A percentile compares a stretch with the other conserved stretches of the same genome.
phyloP scores from a whole-genome alignment of 768 basidiomycete genomes.

The Amanita jacksonii region DNA sequence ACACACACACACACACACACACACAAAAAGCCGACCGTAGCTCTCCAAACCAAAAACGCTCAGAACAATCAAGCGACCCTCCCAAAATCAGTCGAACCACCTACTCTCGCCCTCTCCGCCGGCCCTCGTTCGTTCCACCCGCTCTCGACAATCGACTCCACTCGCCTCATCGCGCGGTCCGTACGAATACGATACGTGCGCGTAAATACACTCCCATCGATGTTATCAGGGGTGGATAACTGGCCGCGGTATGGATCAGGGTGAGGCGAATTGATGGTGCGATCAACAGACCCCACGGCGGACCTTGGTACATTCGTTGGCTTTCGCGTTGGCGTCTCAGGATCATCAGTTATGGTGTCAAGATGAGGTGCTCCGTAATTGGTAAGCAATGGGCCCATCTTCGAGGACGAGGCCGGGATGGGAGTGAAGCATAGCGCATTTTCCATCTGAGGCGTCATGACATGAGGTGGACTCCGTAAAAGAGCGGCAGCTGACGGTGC shows the following conservation, averaged over 20 bases:
- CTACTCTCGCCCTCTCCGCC: background rate
- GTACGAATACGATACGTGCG: conserved; percentile 10
- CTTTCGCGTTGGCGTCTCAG: too few species aligned
- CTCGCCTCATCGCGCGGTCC: conserved; percentile 20
- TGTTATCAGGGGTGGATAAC: conserved; percentile 1
- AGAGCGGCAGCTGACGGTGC: background rate
- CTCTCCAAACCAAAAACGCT: too few species aligned
- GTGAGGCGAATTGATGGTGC: conserved; percentile 10
- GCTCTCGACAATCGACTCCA: conserved; percentile 26
- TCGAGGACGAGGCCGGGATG: conserved; percentile 9
- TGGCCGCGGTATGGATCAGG: conserved; percentile 11
- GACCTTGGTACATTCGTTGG: too few species aligned
- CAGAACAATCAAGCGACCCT: too few species aligned
- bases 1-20: too few species aligned
- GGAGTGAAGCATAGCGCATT: conserved; percentile 47
- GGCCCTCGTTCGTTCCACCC: conserved; percentile 23
- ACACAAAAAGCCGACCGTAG: too few species aligned
- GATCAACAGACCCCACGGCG: too few species aligned
- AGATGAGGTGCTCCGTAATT: too few species aligned
- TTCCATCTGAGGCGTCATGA: conserved; percentile 49
- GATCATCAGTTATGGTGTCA: too few species aligned
- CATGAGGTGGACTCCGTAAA: conserved; percentile 42
- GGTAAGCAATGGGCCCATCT: too few species aligned
- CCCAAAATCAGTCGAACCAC: too few species aligned
- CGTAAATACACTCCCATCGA: conserved; percentile 5